Evolutionary conservation across 2,329 filamentous ascomycete species (phyloP), one percentile per base, ranked within the genome.

Genomic region (Lachnellula occidentalis): DNA sequence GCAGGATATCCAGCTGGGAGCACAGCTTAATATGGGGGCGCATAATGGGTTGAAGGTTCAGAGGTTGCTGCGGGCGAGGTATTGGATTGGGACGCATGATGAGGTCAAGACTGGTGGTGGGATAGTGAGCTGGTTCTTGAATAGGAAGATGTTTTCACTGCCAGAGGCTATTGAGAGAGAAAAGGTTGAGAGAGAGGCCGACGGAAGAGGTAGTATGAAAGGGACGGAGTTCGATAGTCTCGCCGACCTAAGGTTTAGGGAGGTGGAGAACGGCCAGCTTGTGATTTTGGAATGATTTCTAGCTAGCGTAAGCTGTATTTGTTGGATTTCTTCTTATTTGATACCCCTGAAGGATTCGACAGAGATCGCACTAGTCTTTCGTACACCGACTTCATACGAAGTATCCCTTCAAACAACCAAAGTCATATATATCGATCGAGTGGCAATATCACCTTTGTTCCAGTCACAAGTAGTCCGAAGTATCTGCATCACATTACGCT

Each of bases 41-140:
- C 72, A 79, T 55, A 87, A 86, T 62, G 84, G 80, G 0, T 68
- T 85, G 15, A 72, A 78, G 54, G 79, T 80, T 3, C 81, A 81
- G 55, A 68, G 74, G 15, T 68, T 76, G 4, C 68, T 80, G 31
- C 71, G 74, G 2, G 79, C 81, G 0, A 77, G 73, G 59, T 87
- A 86, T 62, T 87, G 83, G 84, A 69, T 87, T 17, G 77, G 76
- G 0, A 87, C 84, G 24, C 83, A 87, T 61, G 83, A 86, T 59
- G 83, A 86, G 66, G 71, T 79, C 4, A 86, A 86, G 68, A 76
- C 68, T 51, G 82, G 81, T 0, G 75, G 75, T 0, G 82, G 83
- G 0, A 61, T 86, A 5, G 76, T 86, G 9, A 76, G 79, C 70
- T 69, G 71, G 57, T 74, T 84, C 41, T 61, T 83, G 50, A 66